phyloP scores from a whole-genome alignment of 768 basidiomycete genomes.

The Omphalotus guepiniiformis region DNA sequence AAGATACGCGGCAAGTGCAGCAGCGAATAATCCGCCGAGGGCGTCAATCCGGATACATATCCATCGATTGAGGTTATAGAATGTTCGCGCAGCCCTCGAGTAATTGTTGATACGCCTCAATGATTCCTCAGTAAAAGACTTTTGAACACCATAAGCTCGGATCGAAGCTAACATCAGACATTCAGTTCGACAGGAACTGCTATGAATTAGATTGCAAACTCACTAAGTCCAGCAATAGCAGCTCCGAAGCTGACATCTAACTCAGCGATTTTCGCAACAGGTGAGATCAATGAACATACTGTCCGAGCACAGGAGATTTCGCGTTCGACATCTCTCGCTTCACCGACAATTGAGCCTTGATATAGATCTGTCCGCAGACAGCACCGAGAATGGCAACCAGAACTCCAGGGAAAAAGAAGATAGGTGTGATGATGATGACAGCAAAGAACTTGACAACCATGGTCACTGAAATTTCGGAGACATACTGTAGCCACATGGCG shows the following conservation, averaged over 20 bases:
- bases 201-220: constrained; percentile 10
- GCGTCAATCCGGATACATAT: constrained; percentile 33
- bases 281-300: constrained; percentile 31
- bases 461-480: constrained; percentile 12
- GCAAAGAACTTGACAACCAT: constrained; percentile 22
- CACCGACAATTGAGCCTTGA: constrained; percentile 21
- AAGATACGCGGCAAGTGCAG: constrained; percentile 39
- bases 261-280: background rate
- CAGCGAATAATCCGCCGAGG: constrained; percentile 39
- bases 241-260: constrained; percentile 38
- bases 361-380: constrained; percentile 21
- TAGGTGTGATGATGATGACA: constrained; percentile 21
- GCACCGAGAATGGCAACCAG: constrained; percentile 23
- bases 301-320: constrained; percentile 16
- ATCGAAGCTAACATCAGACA: constrained; percentile 10
- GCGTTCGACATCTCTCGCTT: constrained; percentile 21
- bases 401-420: constrained; percentile 25
- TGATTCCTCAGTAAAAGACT: constrained; percentile 8
- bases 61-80: constrained; percentile 32
- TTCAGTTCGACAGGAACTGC: constrained; percentile 17
- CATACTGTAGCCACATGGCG: constrained; percentile 8
- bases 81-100: constrained; percentile 22
- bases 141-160: constrained; percentile 14
- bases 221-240: constrained; percentile 36
- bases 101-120: constrained; percentile 32